Evolutionary conservation across 192 early-diverging fungal species (phyloP).

Genomic region (Coemansia sp.): DNA sequence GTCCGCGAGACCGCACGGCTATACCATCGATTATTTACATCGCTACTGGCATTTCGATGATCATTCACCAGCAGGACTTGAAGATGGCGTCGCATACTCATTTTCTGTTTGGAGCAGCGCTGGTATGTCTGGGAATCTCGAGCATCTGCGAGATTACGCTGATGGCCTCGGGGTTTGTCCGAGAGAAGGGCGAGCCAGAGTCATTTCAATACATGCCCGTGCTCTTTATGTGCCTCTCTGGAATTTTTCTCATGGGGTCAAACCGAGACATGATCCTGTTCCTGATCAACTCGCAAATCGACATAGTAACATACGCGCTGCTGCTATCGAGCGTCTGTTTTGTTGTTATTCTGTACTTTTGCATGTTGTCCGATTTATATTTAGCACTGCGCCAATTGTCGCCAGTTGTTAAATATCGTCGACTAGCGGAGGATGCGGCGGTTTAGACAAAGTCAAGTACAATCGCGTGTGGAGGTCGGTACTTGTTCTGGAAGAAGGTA

Average conservation of each 20-base stretch:
- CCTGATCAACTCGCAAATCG: conserved; percentile 49
- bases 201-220: conserved; percentile 44
- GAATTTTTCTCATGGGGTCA: conserved; percentile 65
- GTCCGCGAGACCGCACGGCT: conserved; percentile 52
- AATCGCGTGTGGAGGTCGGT: not conserved
- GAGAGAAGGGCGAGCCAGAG: conserved; percentile 27
- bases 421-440: conserved; percentile 7
- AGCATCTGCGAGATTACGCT: conserved; percentile 60
- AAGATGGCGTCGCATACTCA: conserved; percentile 59
- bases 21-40: conserved; percentile 63
- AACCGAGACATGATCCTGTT: conserved; percentile 61
- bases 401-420: conserved; percentile 18
- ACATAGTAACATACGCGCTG: conserved; percentile 59
- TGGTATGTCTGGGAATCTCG: conserved; percentile 53
- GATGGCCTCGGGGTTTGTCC: conserved; percentile 24
- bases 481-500: not conserved
- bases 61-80: conserved; percentile 61
- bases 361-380: conserved; percentile 54
- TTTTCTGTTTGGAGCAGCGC: conserved; percentile 62
- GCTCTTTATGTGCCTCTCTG: conserved; percentile 59
- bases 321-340: conserved; percentile 60
- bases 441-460: conserved; percentile 1
- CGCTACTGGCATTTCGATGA: conserved; percentile 63
- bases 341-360: conserved; percentile 55
- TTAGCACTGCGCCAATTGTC: conserved; percentile 17